Conservation (phyloP, 129 eudicot genomes). For the Heracleum sosnowskyi region DNA sequence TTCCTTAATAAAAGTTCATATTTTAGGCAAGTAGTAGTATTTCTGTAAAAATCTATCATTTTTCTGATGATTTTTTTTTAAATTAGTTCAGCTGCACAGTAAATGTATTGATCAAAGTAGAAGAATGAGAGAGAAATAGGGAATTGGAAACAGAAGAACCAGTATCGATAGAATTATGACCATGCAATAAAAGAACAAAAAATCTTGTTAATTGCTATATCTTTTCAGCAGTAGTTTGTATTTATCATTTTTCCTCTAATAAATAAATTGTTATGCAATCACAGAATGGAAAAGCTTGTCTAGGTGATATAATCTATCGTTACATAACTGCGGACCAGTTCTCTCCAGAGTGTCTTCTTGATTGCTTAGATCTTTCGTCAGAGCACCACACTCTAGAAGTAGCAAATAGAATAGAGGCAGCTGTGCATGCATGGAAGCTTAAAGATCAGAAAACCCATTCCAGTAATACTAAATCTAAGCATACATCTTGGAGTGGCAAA, state of each 20-base stretch:
- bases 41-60: background rate
- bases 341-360: slow-evolving; percentile 87
- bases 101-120: background rate
- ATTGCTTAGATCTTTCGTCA: slow-evolving; percentile 84
- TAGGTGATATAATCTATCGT: slow-evolving; percentile 87
- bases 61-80: background rate
- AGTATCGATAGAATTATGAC: background rate
- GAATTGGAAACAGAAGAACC: background rate
- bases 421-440: slow-evolving; percentile 80
- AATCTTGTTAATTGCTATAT: slow-evolving; percentile 65
- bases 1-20: background rate
- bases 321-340: slow-evolving; percentile 90
- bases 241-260: background rate
- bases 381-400: slow-evolving; percentile 87
- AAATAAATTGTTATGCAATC: background rate
- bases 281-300: slow-evolving; percentile 90
- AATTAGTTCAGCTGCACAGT: background rate
- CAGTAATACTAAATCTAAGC: slow-evolving; percentile 45
- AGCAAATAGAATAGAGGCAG: slow-evolving; percentile 83
- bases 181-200: slow-evolving; percentile 51
- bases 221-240: background rate
- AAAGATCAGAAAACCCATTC: slow-evolving; percentile 58
- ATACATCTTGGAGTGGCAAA: slow-evolving; percentile 71
- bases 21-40: background rate
- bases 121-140: background rate